Conservation (phyloP, 2,329 filamentous ascomycete genomes). For the Samsoniella hepiali region DNA sequence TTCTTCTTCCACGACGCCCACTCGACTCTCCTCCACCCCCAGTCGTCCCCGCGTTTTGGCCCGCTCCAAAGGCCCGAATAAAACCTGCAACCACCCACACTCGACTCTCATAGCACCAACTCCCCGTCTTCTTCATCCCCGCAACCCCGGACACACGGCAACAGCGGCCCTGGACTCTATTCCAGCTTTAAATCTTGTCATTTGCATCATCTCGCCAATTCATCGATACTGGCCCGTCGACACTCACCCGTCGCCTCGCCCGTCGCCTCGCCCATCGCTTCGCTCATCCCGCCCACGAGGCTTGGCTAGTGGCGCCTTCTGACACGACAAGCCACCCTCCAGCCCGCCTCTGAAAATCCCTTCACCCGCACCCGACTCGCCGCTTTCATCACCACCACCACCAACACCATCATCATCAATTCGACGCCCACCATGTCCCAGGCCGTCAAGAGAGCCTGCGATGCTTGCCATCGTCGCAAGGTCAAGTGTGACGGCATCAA, state of each 20-base stretch:
- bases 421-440: conserved; percentile 40
- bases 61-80: conserved; percentile 18
- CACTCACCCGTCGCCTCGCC: not conserved
- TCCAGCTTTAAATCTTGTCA: not conserved
- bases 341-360: not conserved
- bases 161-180: not conserved
- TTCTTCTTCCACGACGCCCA: not conserved
- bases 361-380: conserved; percentile 1
- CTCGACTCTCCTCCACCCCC: not conserved
- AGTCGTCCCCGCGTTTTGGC: conserved; percentile 16
- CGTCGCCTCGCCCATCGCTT: not conserved
- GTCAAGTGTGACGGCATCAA: conserved; percentile 70
- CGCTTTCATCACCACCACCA: not conserved
- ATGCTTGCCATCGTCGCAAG: conserved; percentile 71
- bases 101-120: not conserved
- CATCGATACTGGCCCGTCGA: not conserved
- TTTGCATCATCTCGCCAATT: not conserved
- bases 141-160: conserved; percentile 6
- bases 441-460: conserved; percentile 62
- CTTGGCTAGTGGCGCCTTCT: not conserved
- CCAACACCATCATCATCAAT: not conserved
- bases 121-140: conserved; percentile 4
- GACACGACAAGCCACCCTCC: not conserved
- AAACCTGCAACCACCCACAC: conserved; percentile 14
- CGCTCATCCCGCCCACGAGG: not conserved